phyloP scores from a whole-genome alignment of 345 rosid genomes.

The Salix purpurea region DNA sequence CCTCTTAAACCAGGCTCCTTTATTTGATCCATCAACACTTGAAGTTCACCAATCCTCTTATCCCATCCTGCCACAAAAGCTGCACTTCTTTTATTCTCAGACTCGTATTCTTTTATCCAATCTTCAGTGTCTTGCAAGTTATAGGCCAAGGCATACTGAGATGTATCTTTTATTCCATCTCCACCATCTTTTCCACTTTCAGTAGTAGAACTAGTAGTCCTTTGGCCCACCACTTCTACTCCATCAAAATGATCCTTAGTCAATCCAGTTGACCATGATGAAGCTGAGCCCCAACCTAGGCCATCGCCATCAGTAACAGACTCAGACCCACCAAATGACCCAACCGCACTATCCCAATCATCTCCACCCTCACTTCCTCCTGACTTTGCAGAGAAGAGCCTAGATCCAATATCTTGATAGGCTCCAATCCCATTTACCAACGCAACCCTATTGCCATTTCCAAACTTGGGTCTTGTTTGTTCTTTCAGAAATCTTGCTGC shows the following conservation, averaged over 20 bases:
- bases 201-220: slow-evolving; percentile 12
- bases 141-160: slow-evolving; percentile 28
- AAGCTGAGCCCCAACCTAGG: slow-evolving; percentile 63
- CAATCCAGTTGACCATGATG: slow-evolving; percentile 88
- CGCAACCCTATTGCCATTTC: slow-evolving; percentile 10
- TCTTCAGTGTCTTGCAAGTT: slow-evolving; percentile 54
- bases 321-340: slow-evolving; percentile 32
- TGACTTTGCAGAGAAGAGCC: slow-evolving; percentile 40
- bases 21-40: slow-evolving; percentile 66
- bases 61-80: slow-evolving; percentile 58
- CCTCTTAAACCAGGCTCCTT: slow-evolving; percentile 91
- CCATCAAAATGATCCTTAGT: slow-evolving; percentile 94
- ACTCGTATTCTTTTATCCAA: slow-evolving; percentile 38
- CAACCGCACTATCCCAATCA: slow-evolving; percentile 34
- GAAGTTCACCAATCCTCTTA: slow-evolving; percentile 46
- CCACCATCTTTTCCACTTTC: slow-evolving; percentile 20
- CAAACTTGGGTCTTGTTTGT: not conserved
- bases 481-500: slow-evolving; percentile 21
- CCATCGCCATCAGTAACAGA: slow-evolving; percentile 34
- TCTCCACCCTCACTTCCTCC: slow-evolving; percentile 34
- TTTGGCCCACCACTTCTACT: slow-evolving; percentile 35
- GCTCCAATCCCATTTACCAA: slow-evolving; percentile 17
- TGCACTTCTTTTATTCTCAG: slow-evolving; percentile 39
- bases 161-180: not conserved
- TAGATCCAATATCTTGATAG: slow-evolving; percentile 10